These are phyloP conservation scores for Sporothrix mexicana DNA, from an alignment of 2,329 filamentous ascomycete genomes.

Conservation along the genomic window DNA sequence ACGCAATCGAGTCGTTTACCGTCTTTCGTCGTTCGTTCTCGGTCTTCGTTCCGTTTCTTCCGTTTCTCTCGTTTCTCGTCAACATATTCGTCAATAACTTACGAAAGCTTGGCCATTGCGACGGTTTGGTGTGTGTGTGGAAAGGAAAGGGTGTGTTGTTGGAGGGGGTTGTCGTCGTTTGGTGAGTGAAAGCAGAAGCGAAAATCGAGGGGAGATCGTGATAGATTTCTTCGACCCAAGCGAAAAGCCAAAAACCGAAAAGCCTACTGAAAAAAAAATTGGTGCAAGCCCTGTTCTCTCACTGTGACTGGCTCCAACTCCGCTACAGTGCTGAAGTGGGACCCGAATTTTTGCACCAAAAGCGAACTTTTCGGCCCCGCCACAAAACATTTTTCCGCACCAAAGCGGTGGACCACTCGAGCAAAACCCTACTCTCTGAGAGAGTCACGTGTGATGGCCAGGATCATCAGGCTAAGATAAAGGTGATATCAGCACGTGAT, in stretches of 20 bases:
- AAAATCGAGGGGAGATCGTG: constrained; percentile 13
- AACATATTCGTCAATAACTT: constrained; percentile 48
- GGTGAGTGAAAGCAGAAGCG: not conserved
- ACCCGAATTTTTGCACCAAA: constrained; percentile 21
- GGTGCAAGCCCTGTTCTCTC: constrained; percentile 10
- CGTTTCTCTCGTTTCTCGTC: not conserved
- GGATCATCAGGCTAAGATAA: not conserved
- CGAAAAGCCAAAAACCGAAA: not conserved
- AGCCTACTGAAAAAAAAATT: constrained; percentile 24
- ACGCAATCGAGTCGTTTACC: not conserved
- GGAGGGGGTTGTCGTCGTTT: constrained; percentile 15
- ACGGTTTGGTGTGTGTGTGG: constrained; percentile 34
- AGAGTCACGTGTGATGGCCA: not conserved
- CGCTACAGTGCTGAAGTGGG: not conserved
- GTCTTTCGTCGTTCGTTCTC: not conserved
- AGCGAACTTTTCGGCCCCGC: constrained; percentile 22
- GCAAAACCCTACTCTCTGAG: constrained; percentile 6
- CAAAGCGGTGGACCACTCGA: not conserved
- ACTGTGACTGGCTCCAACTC: not conserved
- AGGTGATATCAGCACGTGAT: not conserved
- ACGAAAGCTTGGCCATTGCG: constrained; percentile 68
- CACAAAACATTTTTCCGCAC: constrained; percentile 33
- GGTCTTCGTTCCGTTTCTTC: not conserved
- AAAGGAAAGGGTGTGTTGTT: constrained; percentile 12
- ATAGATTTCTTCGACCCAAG: constrained; percentile 16